Evolutionary conservation across 768 basidiomycete genomes (phyloP).

Genomic region (Boletus barrowsii): DNA sequence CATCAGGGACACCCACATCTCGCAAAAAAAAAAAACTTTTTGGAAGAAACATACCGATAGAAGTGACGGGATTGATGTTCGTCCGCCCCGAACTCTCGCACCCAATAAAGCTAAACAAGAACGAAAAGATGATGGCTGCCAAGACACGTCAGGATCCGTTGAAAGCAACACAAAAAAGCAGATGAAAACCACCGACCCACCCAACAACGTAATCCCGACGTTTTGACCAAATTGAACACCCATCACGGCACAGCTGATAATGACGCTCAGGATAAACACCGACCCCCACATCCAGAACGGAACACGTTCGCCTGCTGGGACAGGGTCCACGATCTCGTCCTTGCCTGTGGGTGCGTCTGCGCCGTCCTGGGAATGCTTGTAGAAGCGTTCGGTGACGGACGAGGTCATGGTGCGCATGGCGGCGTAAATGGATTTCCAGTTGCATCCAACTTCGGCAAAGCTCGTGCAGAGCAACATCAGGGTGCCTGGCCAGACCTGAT

Average conservation of each 20-base stretch:
- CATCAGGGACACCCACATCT: neutral
- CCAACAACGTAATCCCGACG: constrained; percentile 33
- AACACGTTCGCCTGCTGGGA: constrained; percentile 52
- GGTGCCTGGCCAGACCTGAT: constrained; percentile 26
- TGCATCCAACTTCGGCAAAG: constrained; percentile 25
- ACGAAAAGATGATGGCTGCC: constrained; percentile 50
- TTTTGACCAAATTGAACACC: constrained; percentile 54
- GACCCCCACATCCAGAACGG: constrained; percentile 53
- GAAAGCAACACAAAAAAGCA: neutral
- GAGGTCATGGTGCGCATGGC: neutral
- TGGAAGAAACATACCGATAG: constrained; percentile 36
- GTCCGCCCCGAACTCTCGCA: constrained; percentile 59
- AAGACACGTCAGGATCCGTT: neutral
- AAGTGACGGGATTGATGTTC: constrained; percentile 60
- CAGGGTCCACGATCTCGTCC: constrained; percentile 48
- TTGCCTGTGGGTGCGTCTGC: constrained; percentile 7
- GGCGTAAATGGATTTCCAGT: constrained; percentile 21
- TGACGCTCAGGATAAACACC: constrained; percentile 45
- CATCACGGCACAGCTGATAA: constrained; percentile 52
- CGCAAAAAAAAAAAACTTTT: too few relatives aligned
- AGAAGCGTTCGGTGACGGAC: constrained; percentile 6
- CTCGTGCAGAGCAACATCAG: constrained; percentile 54
- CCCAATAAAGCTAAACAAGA: constrained; percentile 66
- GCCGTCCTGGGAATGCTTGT: neutral
- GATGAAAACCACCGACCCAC: neutral